These are phyloP conservation scores for Glonium stellatum DNA, from an alignment of 495 filamentous ascomycete species.

Conservation along the genomic window DNA sequence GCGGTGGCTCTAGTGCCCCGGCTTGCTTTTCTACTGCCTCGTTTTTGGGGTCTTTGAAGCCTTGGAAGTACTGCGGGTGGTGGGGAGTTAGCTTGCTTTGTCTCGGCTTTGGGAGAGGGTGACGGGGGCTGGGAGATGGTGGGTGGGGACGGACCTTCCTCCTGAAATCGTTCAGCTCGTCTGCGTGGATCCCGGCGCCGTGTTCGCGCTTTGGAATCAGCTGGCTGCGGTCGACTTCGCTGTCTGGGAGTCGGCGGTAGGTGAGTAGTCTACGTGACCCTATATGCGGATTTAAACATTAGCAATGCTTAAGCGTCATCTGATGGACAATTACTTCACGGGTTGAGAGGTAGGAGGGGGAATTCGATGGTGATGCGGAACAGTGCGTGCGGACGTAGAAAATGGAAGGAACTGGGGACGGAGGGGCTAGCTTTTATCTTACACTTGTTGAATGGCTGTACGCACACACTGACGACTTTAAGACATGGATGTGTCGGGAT, in stretches of 20 bases:
- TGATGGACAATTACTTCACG: too few relatives aligned
- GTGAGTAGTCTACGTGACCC: slow-evolving; percentile 84
- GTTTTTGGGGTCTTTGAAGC: slow-evolving; percentile 4
- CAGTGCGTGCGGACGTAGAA: neutral
- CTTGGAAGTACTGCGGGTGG: slow-evolving; percentile 16
- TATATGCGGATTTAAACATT: slow-evolving; percentile 25
- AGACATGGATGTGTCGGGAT: slow-evolving; percentile 73
- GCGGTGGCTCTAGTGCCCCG: too few relatives aligned
- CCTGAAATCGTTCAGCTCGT: slow-evolving; percentile 33
- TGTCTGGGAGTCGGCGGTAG: slow-evolving; percentile 64
- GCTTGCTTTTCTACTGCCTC: too few relatives aligned
- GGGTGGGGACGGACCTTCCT: slow-evolving; percentile 13
- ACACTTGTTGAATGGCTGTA: slow-evolving; percentile 87
- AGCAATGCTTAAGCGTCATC: neutral
- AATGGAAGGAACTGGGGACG: slow-evolving; percentile 11
- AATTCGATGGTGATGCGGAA: slow-evolving; percentile 2
- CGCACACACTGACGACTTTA: slow-evolving; percentile 68
- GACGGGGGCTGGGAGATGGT: neutral
- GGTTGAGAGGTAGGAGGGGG: neutral
- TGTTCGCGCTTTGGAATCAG: neutral
- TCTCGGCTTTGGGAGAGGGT: too few relatives aligned
- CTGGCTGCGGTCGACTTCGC: slow-evolving; percentile 38
- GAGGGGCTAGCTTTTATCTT: neutral
- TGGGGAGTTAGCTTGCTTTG: neutral
- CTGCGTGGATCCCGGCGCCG: slow-evolving; percentile 11